phyloP scores from a whole-genome alignment of 139 green algal genomes.

The Desmodesmus armatus region DNA sequence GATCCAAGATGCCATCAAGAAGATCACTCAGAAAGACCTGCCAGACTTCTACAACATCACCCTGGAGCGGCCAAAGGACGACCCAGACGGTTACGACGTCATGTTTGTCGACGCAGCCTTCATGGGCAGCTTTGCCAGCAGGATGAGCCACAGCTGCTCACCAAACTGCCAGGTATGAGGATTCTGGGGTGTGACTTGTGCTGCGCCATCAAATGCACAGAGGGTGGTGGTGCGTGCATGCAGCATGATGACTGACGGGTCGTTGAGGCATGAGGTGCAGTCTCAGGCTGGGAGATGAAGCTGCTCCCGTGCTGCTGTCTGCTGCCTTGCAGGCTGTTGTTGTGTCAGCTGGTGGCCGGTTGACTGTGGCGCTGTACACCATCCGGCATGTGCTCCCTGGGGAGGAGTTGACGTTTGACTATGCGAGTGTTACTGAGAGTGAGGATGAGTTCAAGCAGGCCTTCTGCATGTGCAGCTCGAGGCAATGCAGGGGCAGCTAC shows the following conservation, averaged over 20 bases:
- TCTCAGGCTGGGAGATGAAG: not conserved
- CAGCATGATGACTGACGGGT: not conserved
- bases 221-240: not conserved
- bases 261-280: too few species aligned
- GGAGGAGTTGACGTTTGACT: slow-evolving; percentile 94
- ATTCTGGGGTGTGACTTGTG: not conserved
- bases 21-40: slow-evolving; percentile 73
- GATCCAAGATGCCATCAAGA: slow-evolving; percentile 80
- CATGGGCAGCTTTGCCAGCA: slow-evolving; percentile 85
- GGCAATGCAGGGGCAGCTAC: slow-evolving; percentile 84
- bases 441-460: slow-evolving; percentile 87
- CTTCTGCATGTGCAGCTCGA: slow-evolving; percentile 88
- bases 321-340: slow-evolving; percentile 65
- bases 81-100: slow-evolving; percentile 83
- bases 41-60: slow-evolving; percentile 97
- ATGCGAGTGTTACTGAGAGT: slow-evolving; percentile 86
- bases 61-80: slow-evolving; percentile 83
- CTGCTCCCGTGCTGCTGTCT: not conserved
- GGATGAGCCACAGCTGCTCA: slow-evolving; percentile 94
- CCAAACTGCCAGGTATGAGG: slow-evolving; percentile 86
- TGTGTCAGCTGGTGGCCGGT: slow-evolving; percentile 74
- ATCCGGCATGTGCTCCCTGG: slow-evolving; percentile 70
- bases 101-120: slow-evolving; percentile 95
- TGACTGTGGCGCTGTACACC: slow-evolving; percentile 92
- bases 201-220: not conserved